Evolutionary conservation across 371 early-diverging fungal genomes (phyloP).

Genomic region (Zopfochytrium polystomum): DNA sequence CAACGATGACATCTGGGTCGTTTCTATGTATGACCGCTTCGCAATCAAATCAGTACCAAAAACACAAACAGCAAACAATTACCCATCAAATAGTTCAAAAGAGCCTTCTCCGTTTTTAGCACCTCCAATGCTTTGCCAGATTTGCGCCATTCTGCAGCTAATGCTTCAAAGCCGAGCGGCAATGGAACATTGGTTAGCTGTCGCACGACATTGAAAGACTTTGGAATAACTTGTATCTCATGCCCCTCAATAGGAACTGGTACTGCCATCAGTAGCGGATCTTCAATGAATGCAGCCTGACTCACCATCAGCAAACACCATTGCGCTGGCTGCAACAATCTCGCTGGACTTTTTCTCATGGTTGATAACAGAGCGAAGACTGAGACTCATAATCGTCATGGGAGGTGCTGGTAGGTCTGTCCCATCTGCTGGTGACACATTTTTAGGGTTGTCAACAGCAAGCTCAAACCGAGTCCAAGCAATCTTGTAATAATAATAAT

Average conservation of each 20-base stretch:
- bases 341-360: conserved; percentile 79
- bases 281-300: background rate
- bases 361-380: conserved; percentile 78
- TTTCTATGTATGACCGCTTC: conserved; percentile 64
- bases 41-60: background rate
- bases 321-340: conserved; percentile 69
- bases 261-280: background rate
- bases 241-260: conserved; percentile 50
- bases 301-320: conserved; percentile 58
- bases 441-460: conserved; percentile 68
- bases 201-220: conserved; percentile 65
- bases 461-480: conserved; percentile 84
- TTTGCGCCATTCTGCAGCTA: conserved; percentile 25
- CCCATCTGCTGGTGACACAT: conserved; percentile 31
- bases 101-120: conserved; percentile 55
- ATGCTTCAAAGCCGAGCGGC: conserved; percentile 61
- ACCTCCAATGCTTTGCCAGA: conserved; percentile 48
- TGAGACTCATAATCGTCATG: conserved; percentile 79
- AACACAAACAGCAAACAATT: background rate
- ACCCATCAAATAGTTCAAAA: conserved; percentile 69
- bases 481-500: background rate
- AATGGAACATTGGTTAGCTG: conserved; percentile 60
- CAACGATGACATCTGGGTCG: conserved; percentile 96
- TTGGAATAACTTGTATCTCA: conserved; percentile 44
- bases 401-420: conserved; percentile 56